Evolutionary conservation across 805 yeast species (phyloP), one percentile per base, ranked within the genome.

Genomic region (Candida multigemmis): DNA sequence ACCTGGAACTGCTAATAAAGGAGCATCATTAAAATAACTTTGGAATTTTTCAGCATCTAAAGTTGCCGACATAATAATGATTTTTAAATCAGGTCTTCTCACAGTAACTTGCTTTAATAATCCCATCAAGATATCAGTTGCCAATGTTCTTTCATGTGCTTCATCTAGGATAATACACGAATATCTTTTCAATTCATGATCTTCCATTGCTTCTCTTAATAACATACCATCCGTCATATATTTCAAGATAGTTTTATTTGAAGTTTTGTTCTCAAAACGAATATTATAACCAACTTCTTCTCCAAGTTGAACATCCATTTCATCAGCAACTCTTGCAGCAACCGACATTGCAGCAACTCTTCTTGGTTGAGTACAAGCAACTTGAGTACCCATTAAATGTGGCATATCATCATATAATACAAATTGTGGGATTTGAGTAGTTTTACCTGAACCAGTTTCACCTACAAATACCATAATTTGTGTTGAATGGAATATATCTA

Each of bases 161-260:
- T 89, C 98, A 69, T 89, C 98, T 35, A 89, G 64, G 38, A 89
- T 85, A 34, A 89, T 82, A 45, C 95, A 89, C 11, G 94, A 79
- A 53, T 89, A 89, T 38, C 79, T 67, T 4, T 61, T 57, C 50
- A 89, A 65, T 34, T 77, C 71, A 41, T 85, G 96, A 50, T 89
- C 98, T 38, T 81, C 91, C 97, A 91, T 87, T 16, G 96, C 96
- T 58, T 89, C 98, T 48, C 96, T 73, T 40, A 89, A 63, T 28
- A 89, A 68, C 96, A 89, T 87, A 76, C 98, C 98, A 63, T 89
- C 98, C 7, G 98, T 89, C 96, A 89, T 84, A 62, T 91, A 89
- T 56, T 86, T 85, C 45, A 89, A 64, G 19, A 87, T 70, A 5
- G 98, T 89, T 40, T 75, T 80, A 29, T 68, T 65, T 21, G 81